Evolutionary conservation across 202 grass and related monocot genomes (phyloP).

Genomic region (Bolboschoenoplectus hybrid): DNA sequence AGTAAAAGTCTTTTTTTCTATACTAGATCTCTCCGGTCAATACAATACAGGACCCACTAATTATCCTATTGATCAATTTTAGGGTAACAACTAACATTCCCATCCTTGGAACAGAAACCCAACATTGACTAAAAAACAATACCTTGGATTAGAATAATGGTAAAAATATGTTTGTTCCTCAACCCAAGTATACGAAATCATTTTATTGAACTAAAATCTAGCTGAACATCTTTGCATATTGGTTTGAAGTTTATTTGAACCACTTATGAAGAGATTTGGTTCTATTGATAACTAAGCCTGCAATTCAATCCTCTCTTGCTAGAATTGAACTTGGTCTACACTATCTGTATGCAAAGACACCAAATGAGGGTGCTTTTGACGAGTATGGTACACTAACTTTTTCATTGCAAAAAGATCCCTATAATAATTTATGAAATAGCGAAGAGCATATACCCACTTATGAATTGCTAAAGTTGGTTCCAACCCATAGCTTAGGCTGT

Average conservation of each 20-base stretch:
- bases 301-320: background rate
- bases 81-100: background rate
- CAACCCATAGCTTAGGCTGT: constrained; percentile 50
- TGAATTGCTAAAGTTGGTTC: constrained; percentile 55
- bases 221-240: background rate
- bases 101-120: background rate
- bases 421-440: background rate
- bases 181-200: background rate
- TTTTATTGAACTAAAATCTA: background rate
- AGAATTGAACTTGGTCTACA: background rate
- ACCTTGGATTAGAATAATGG: background rate
- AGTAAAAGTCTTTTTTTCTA: constrained; percentile 4
- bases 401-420: background rate
- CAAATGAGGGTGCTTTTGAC: background rate
- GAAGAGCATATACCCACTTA: constrained; percentile 46
- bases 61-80: background rate
- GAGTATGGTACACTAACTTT: background rate
- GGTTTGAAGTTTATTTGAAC: background rate
- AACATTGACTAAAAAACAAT: constrained; percentile 20
- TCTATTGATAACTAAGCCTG: background rate
- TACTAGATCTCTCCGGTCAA: background rate
- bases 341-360: background rate
- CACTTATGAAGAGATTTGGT: background rate
- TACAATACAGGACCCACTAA: background rate
- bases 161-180: background rate